Conservation (phyloP, 106 monocot species). For the Posidonia australis region DNA sequence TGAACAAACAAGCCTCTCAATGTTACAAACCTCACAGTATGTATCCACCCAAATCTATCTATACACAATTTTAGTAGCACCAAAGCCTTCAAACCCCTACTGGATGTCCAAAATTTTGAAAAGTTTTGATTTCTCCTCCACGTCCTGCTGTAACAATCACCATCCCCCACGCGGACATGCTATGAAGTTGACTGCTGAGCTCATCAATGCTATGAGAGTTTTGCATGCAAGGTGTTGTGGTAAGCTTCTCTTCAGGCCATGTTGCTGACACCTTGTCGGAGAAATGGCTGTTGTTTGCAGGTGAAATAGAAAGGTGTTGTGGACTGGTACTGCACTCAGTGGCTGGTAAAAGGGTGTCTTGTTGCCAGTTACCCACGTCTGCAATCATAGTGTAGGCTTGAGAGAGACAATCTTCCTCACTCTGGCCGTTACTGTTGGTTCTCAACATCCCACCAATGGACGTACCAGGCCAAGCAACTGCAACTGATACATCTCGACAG, state of each 20-base stretch:
- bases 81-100: background rate
- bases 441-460: background rate
- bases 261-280: slow-evolving; percentile 7
- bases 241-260: slow-evolving; percentile 22
- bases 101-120: slow-evolving; percentile 42
- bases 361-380: background rate
- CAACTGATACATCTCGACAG: slow-evolving; percentile 18
- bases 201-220: slow-evolving; percentile 8
- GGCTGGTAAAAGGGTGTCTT: background rate
- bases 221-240: background rate
- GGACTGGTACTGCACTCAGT: background rate
- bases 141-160: slow-evolving; percentile 47
- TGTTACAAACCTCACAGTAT: background rate
- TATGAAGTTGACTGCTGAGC: slow-evolving; percentile 4
- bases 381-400: background rate
- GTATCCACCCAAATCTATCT: background rate
- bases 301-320: background rate
- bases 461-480: slow-evolving; percentile 18
- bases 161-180: slow-evolving; percentile 38
- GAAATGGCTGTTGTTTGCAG: slow-evolving; percentile 1
- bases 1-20: background rate
- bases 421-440: background rate
- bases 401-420: background rate
- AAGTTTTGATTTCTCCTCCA: slow-evolving; percentile 32
- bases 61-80: background rate